A percentile compares a stretch with the other conserved stretches of the same genome.
phyloP scores from a whole-genome alignment of 768 basidiomycete genomes.

The Mycena haematopus region DNA sequence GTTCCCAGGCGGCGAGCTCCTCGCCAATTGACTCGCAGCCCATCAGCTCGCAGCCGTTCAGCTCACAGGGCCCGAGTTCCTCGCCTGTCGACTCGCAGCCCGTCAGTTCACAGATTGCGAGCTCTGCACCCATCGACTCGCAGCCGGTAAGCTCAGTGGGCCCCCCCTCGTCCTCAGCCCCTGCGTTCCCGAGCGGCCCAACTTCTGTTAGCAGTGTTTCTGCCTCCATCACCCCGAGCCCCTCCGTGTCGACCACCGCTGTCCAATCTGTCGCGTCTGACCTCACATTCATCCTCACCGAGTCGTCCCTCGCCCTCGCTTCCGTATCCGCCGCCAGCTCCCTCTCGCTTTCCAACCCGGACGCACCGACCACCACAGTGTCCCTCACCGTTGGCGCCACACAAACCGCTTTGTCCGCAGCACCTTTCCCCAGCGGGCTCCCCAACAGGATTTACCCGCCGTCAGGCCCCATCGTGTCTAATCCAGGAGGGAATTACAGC shows the following conservation, averaged over 20 bases:
- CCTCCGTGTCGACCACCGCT: constrained; percentile 7
- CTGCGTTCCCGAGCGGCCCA: not conserved
- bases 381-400: constrained; percentile 29
- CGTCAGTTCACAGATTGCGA: not conserved
- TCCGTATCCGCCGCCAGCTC: constrained; percentile 36
- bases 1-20: not conserved
- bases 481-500: constrained; percentile 38
- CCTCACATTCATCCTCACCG: constrained; percentile 52
- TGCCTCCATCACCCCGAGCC: not conserved
- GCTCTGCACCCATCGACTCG: not conserved
- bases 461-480: constrained; percentile 1
- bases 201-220: not conserved
- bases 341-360: constrained; percentile 48
- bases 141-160: not conserved
- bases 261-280: constrained; percentile 44
- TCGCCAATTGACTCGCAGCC: not conserved
- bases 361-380: constrained; percentile 46
- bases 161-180: not conserved
- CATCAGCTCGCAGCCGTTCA: not conserved
- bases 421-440: constrained; percentile 61
- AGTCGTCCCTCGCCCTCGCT: constrained; percentile 48
- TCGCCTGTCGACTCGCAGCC: not conserved
- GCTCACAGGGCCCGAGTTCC: not conserved
- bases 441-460: constrained; percentile 67
- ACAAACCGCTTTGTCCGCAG: constrained; percentile 34